Evolutionary conservation across 768 basidiomycete species (phyloP), one percentile per base, ranked within the genome.

Genomic region (Kwoniella dejecticola): DNA sequence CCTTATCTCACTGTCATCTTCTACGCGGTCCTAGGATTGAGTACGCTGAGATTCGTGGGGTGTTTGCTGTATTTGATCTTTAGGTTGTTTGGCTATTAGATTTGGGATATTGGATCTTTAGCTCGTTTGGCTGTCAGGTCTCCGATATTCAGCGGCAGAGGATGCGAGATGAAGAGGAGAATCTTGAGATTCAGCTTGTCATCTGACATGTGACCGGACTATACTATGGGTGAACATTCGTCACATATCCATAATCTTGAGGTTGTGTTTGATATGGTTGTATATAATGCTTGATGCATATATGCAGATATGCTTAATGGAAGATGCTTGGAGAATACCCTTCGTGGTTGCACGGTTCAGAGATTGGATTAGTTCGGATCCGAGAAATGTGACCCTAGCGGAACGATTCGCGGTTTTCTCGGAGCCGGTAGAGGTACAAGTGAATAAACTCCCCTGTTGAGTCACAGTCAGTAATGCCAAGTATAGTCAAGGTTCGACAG

Each of bases 1-100:
- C 90, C 91, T n/a, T 94, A 93, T 79, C 83, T 78, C 2, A 85
- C 84, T 27, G 88, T 90, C 82, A 83, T 93, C 56, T 93, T 94
- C 83, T 86, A 80, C 65, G 81, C 83, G 10, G 82, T 86, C 63
- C 89, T 91, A 74, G 88, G 85, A 48, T 81, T 95, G 57, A 89
- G 89, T 46, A 87, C 86, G 33, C 79, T 93, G 70, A 87, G 92
- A 38, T 93, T 94, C 81, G 62, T 84, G 33, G 90, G 91, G 21
- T 91, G 90, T 15, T 74, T 86, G 52, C 68, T 91, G 45, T 94
- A 92, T 78, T 84, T 94, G 57, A 69, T 92, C 57, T 84, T 93
- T 77, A 84, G 77, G 52, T 29, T 74, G 33, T 63, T 70, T 47
- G 75, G 75, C 4, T 65, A 49, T 31, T 72, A 42, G 33, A 7